Evolutionary conservation across 2,329 filamentous ascomycete genomes (phyloP), one percentile per base, ranked within the genome.

Genomic region (Fusarium beomiforme): DNA sequence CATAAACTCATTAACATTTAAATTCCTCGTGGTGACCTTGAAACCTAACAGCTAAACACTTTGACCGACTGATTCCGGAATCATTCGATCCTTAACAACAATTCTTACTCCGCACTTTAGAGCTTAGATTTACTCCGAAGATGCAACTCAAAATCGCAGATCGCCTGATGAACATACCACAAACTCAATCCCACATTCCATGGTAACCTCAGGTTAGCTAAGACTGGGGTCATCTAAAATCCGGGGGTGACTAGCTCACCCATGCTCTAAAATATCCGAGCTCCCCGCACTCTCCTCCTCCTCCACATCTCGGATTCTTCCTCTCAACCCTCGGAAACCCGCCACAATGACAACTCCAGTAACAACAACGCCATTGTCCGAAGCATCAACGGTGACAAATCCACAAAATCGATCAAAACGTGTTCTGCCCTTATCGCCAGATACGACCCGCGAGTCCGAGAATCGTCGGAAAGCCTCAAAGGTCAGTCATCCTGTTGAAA

Each of bases 391-490:
- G 24, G 51, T 36, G 29, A 59, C 55, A n/a, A 51, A 46, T 14
- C 24, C 37, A 34, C 24, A 21, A 2, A 53, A 33, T 39, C 42
- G 66, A 12, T 39, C 63, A 26, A 74, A 74, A 9, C 63, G 71
- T 5, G 29, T 57, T 5, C 47, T 64, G 0, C 59, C 67, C 16
- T 11, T 51, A 23, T 64, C 69, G n/a, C 67, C 65, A 57, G 61
- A 70, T n/a, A 44, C 56, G 16, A 57, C 39, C 41, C 59, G 56
- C 12, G 58, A 53, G 26, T 64, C 59, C 62, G 62, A 64, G 17
- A 75, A 73, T 5, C 70, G 72, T 31, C 72, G 72, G 46, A 75
- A 75, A 29, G 54, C 59, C 8, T 64, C 62, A 31, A 53, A 53
- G 23, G 49, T 41, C 17, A 53, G 34, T 41, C 21, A 1, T 10